Conservation (phyloP, 768 basidiomycete genomes). For the Kwoniella bestiolae region DNA sequence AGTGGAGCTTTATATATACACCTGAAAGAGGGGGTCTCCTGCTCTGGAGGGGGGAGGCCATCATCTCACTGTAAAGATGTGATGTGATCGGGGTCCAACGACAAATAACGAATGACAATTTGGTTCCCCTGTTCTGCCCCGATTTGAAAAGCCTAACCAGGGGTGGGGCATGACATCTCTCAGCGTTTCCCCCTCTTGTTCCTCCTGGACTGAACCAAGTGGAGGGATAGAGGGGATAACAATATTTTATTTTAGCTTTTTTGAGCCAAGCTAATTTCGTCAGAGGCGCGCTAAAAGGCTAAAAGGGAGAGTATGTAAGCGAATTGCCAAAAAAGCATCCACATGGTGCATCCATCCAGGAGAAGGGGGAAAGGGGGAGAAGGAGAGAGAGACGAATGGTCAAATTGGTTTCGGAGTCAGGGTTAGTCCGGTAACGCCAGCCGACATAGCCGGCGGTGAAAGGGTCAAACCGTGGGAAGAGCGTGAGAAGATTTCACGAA, state of each 20-base stretch:
- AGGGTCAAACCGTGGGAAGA: neutral
- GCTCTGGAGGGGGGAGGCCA: neutral
- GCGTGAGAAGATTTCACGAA: neutral
- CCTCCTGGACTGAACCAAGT: too few relatives aligned
- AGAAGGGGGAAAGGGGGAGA: too few relatives aligned
- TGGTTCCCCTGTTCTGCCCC: neutral
- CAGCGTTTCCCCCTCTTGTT: too few relatives aligned
- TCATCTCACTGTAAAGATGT: too few relatives aligned
- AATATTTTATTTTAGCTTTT: neutral
- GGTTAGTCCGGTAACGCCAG: constrained; percentile 1
- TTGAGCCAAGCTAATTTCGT: neutral
- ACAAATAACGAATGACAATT: neutral
- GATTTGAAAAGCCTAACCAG: neutral
- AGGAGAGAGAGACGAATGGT: neutral
- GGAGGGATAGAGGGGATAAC: too few relatives aligned
- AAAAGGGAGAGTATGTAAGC: too few relatives aligned
- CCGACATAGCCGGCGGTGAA: constrained; percentile 7
- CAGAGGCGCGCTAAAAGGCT: too few relatives aligned
- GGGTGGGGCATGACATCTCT: too few relatives aligned
- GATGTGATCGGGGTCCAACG: too few relatives aligned
- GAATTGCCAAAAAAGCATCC: neutral
- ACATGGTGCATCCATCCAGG: neutral
- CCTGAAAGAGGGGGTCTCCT: neutral
- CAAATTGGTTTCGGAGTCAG: neutral
- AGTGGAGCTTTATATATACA: constrained; percentile 10